A percentile compares a stretch with the other conserved stretches of the same genome.
These are phyloP conservation scores for Tylopilus sp. DNA, from an alignment of 1,284 basidiomycete species.

Conservation along the genomic window DNA sequence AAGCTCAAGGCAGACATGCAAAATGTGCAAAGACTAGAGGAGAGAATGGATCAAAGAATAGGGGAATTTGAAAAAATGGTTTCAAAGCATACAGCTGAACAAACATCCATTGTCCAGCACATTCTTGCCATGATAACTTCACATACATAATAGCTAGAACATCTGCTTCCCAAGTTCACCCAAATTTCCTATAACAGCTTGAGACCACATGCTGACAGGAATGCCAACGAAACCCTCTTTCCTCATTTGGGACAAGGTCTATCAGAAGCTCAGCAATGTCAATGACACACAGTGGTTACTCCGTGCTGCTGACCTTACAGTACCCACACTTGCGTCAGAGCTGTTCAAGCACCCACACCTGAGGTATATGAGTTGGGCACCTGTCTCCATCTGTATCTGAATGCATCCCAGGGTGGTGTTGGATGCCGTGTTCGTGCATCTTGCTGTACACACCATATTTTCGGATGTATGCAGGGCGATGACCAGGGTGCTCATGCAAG, in stretches of 20 bases:
- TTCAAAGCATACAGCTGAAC: no score
- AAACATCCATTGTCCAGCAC: no score
- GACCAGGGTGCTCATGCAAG: slow-evolving; percentile 52
- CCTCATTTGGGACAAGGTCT: slow-evolving; percentile 85
- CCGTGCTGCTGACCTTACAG: slow-evolving; percentile 64
- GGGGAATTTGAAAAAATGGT: no score
- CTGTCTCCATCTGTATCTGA: not conserved
- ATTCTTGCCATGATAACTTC: no score
- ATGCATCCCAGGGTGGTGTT: slow-evolving; percentile 57
- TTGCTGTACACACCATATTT: slow-evolving; percentile 65
- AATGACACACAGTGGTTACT: slow-evolving; percentile 83
- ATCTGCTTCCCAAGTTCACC: no score
- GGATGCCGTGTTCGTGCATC: slow-evolving; percentile 71
- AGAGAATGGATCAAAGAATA: no score
- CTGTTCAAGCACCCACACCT: slow-evolving; percentile 62
- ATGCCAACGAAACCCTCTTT: slow-evolving; percentile 78
- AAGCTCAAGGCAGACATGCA: no score
- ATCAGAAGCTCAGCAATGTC: slow-evolving; percentile 68
- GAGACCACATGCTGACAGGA: slow-evolving; percentile 53
- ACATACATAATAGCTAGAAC: no score
- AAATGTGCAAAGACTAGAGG: no score
- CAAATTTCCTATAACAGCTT: no score
- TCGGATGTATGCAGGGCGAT: slow-evolving; percentile 60
- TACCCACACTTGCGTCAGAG: slow-evolving; percentile 60
- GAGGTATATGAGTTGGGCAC: slow-evolving; percentile 54